A percentile compares a stretch with the other conserved stretches of the same genome.
Conservation (phyloP, 805 yeast genomes). For the Teunomyces gatunensis region DNA sequence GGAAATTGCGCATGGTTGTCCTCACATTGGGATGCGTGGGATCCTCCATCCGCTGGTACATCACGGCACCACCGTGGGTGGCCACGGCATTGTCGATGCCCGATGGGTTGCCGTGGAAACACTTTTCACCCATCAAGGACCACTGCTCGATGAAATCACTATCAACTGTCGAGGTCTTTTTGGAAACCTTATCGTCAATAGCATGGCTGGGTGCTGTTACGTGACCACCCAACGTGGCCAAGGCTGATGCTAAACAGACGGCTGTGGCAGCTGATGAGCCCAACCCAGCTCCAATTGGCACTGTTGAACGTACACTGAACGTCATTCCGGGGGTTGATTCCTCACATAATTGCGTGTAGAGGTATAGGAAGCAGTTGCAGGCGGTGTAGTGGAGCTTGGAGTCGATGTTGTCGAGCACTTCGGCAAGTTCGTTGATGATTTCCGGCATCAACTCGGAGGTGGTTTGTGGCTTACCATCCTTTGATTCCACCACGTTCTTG, state of each 20-base stretch:
- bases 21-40: conserved; percentile 58
- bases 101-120: conserved; percentile 94
- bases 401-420: conserved; percentile 42
- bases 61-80: conserved; percentile 92
- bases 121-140: conserved; percentile 92
- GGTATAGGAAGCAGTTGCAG: conserved; percentile 78
- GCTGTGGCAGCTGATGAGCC: conserved; percentile 92
- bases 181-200: conserved; percentile 27
- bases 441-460: conserved; percentile 61
- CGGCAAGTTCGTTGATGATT: conserved; percentile 48
- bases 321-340: conserved; percentile 47
- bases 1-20: conserved; percentile 68
- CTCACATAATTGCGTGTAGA: conserved; percentile 59
- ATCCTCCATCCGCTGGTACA: conserved; percentile 66
- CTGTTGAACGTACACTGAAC: conserved; percentile 72
- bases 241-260: conserved; percentile 77
- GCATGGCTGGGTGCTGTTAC: conserved; percentile 38
- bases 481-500: conserved; percentile 15
- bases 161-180: conserved; percentile 20
- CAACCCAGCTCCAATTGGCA: conserved; percentile 95
- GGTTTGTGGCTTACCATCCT: conserved; percentile 23
- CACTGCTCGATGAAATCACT: conserved; percentile 71
- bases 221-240: conserved; percentile 59
- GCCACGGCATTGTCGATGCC: conserved; percentile 98
- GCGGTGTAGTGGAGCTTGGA: conserved; percentile 69